Evolutionary conservation across 139 green algal species (phyloP).

Genomic region (Haematococcus sp.): DNA sequence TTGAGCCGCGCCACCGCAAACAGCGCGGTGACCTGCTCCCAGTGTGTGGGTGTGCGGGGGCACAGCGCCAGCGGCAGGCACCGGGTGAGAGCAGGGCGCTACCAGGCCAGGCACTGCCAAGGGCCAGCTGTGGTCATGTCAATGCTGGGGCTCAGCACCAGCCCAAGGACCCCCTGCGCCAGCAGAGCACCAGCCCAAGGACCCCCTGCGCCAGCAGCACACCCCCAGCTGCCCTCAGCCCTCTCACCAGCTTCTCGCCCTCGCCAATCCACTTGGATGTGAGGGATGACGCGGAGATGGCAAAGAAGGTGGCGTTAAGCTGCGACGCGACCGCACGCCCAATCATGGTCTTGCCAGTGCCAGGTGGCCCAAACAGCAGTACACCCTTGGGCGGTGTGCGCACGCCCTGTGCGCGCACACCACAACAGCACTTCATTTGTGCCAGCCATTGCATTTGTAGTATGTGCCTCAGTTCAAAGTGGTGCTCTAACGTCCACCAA

Average conservation of each 20-base stretch:
- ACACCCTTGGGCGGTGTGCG: conserved; percentile 86
- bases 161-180: no score
- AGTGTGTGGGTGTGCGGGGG: neutral
- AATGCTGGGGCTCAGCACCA: no score
- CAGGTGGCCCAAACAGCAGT: conserved; percentile 86
- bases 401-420: conserved; percentile 60
- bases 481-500: no score
- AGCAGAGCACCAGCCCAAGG: no score
- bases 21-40: conserved; percentile 65
- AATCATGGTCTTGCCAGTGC: conserved; percentile 94
- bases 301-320: conserved; percentile 97
- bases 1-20: conserved; percentile 88
- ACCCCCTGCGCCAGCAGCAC: no score
- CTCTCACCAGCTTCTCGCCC: conserved; percentile 95
- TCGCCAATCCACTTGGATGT: conserved; percentile 99
- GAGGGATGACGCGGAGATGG: conserved; percentile 90
- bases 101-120: neutral
- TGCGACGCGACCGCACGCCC: conserved; percentile 93
- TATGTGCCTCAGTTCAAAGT: no score
- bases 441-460: no score
- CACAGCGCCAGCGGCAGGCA: neutral
- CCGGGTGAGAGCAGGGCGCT: neutral
- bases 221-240: no score
- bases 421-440: no score
- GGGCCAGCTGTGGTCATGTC: neutral